phyloP scores from a whole-genome alignment of 169 alveolate species.

The Cryptosporidium bovis region DNA sequence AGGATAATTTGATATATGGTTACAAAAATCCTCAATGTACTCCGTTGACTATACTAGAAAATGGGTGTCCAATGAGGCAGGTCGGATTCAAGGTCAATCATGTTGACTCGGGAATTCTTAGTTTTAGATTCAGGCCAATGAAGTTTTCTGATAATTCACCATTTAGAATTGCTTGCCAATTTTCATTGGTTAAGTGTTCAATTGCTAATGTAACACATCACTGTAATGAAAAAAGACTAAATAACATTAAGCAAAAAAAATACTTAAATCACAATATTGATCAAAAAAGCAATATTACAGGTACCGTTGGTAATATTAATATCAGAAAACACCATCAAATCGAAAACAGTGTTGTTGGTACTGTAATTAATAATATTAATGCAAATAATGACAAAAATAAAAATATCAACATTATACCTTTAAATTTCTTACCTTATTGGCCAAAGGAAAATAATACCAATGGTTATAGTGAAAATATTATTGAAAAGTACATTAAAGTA shows the following conservation, averaged over 20 bases:
- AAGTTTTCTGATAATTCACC: conserved; percentile 49
- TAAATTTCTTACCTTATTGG: conserved; percentile 31
- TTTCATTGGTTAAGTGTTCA: conserved; percentile 48
- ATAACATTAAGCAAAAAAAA: not conserved
- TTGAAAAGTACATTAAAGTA: conserved; percentile 26
- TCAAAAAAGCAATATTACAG: not conserved
- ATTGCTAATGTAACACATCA: conserved; percentile 26
- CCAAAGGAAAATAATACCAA: not conserved
- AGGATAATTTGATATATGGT: conserved; percentile 52
- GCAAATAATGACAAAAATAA: not conserved
- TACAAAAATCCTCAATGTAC: conserved; percentile 48
- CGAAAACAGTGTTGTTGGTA: not conserved
- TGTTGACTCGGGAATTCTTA: conserved; percentile 39
- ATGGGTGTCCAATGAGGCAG: conserved; percentile 70
- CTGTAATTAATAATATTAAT: not conserved
- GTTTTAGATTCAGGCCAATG: conserved; percentile 69
- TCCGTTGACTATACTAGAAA: conserved; percentile 43
- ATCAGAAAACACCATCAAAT: not conserved
- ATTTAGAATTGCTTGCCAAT: conserved; percentile 68
- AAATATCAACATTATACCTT: not conserved
- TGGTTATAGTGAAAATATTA: not conserved
- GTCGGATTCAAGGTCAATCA: conserved; percentile 66
- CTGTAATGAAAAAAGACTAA: conserved; percentile 5
- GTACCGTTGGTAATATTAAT: not conserved
- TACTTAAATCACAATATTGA: not conserved